A percentile compares a stretch with the other conserved stretches of the same genome.
Conservation (phyloP, 176 grass and related monocot species). For the Pharus latifolius region DNA sequence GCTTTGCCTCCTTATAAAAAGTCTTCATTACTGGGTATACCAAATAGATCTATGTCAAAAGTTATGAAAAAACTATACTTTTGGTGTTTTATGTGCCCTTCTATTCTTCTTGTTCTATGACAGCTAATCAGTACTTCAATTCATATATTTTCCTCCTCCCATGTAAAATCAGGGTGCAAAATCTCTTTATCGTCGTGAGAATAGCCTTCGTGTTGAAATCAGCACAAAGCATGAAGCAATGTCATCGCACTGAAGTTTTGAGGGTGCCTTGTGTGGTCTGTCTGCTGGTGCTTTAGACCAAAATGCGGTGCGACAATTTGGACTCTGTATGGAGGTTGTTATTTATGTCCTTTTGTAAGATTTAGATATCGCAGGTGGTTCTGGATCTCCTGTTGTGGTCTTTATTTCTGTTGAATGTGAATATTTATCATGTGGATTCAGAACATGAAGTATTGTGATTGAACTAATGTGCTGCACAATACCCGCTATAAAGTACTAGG, state of each 20-base stretch:
- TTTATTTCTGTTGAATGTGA: slow-evolving; percentile 4
- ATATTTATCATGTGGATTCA: neutral
- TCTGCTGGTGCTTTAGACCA: too few relatives aligned
- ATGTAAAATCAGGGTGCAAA: slow-evolving; percentile 60
- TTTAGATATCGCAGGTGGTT: neutral
- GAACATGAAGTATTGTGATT: neutral
- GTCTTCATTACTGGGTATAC: too few relatives aligned
- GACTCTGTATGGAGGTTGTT: neutral
- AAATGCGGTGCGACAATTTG: neutral
- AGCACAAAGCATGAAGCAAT: neutral
- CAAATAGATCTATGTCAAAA: too few relatives aligned
- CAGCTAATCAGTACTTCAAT: too few relatives aligned
- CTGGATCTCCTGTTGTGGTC: neutral
- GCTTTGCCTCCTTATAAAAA: too few relatives aligned
- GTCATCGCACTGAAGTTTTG: slow-evolving; percentile 4
- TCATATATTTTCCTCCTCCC: neutral
- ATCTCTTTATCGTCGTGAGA: slow-evolving; percentile 60
- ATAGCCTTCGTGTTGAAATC: slow-evolving; percentile 73
- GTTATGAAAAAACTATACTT: too few relatives aligned
- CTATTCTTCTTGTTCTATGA: too few relatives aligned
- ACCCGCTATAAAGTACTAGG: too few relatives aligned
- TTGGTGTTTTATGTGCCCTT: too few relatives aligned
- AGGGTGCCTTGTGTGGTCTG: too few relatives aligned
- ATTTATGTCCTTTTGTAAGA: neutral
- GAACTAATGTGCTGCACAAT: too few relatives aligned